Evolutionary conservation across 805 yeast species (phyloP), one percentile per base, ranked within the genome.

Genomic region (Wickerhamia fluorescens): DNA sequence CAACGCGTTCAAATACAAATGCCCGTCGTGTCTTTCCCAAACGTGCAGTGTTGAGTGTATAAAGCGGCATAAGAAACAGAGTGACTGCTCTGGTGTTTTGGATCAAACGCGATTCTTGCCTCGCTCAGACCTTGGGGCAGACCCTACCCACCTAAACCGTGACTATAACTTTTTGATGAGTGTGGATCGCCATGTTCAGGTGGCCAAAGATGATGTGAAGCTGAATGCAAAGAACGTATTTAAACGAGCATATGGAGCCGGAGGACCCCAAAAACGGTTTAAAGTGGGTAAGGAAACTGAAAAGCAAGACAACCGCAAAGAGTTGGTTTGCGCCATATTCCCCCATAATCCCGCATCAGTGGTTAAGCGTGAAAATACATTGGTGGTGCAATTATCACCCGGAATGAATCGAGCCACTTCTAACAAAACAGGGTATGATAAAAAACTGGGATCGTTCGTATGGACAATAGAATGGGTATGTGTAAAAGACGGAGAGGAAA

Each of bases 381-480:
- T 72, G 27, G 74, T 86, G 16, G 57, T 67, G 15, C 58, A 66
- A 17, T 48, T 81, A 14, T 94, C 95, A 0, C 58, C 58, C 14
- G 94, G 92, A 0, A 83, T 86, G 94, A 68, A 75, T 11, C 55
- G 94, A 26, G 63, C 83, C 2, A 46, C 47, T 4, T 50, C 63
- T 33, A 86, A 86, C 47, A 78, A 75, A 41, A 71, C 87, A 0
- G 75, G 77, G 3, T 82, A 75, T 67, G 88, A 85, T 49, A 71
- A 73, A 47, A 68, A 68, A 35, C 55, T 64, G 35, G 71, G 75
- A 29, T 49, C 68, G 6, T 85, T 71, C 48, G 71, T 70, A 11
- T 86, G 96, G 96, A 78, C 94, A 0, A 54, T 86, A 0, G 94
- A 86, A 48, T 81, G 86, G 83, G 47, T 71, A 1, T 35, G 77